These are phyloP conservation scores for Chaetomium tenue DNA, from an alignment of 495 filamentous ascomycete genomes.

Conservation along the genomic window DNA sequence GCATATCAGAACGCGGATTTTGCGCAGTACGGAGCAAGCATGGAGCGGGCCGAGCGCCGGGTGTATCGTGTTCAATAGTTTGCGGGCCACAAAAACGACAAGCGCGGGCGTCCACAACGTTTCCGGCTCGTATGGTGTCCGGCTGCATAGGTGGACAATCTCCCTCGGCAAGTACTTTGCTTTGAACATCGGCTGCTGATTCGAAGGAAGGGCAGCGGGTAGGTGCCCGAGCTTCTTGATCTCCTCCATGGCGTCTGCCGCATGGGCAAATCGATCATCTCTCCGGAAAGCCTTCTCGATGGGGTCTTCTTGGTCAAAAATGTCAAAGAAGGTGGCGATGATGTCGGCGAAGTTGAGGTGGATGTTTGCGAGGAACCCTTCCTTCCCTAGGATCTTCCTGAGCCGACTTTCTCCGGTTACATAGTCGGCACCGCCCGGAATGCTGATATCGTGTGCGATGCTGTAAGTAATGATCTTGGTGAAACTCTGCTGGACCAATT, in stretches of 20 bases:
- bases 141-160: slow-evolving; percentile 71
- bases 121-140: slow-evolving; percentile 60
- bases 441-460: slow-evolving; percentile 72
- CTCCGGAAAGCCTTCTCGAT: slow-evolving; percentile 71
- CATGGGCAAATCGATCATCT: slow-evolving; percentile 55
- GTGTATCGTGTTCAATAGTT: slow-evolving; percentile 75
- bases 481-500: slow-evolving; percentile 68
- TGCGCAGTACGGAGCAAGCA: slow-evolving; percentile 81
- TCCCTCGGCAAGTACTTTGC: slow-evolving; percentile 70
- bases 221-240: slow-evolving; percentile 68
- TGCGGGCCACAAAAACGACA: slow-evolving; percentile 71
- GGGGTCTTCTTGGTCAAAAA: slow-evolving; percentile 65
- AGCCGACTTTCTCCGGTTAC: slow-evolving; percentile 65
- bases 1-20: slow-evolving; percentile 76
- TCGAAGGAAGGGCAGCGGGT: slow-evolving; percentile 58
- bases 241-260: slow-evolving; percentile 59
- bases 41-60: slow-evolving; percentile 85
- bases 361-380: slow-evolving; percentile 59
- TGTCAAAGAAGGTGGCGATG: slow-evolving; percentile 71
- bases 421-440: slow-evolving; percentile 55
- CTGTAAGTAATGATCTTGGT: slow-evolving; percentile 80
- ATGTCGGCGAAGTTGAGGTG: slow-evolving; percentile 71
- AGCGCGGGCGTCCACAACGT: slow-evolving; percentile 75
- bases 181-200: slow-evolving; percentile 84
- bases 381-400: slow-evolving; percentile 65